A percentile compares a stretch with the other conserved stretches of the same genome.
phyloP scores from a whole-genome alignment of 495 filamentous ascomycete species.

The Penicillium herquei region DNA sequence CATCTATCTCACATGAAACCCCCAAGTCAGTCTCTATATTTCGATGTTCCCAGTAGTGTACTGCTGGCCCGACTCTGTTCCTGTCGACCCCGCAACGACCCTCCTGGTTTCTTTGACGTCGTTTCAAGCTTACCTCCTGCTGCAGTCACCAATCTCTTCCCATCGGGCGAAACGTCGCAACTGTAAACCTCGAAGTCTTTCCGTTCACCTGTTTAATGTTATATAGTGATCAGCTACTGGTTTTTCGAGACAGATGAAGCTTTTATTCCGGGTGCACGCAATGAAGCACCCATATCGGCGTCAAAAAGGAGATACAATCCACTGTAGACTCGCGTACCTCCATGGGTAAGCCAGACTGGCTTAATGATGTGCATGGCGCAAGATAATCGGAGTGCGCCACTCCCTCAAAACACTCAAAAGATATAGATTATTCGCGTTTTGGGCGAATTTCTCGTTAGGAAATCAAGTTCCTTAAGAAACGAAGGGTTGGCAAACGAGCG shows the following conservation, averaged over 20 bases:
- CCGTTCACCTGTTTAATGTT: constrained; percentile 62
- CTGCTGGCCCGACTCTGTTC: neutral
- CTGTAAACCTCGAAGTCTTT: constrained; percentile 98
- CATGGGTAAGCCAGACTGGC: constrained; percentile 90
- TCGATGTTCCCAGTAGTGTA: neutral
- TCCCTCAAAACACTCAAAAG: neutral
- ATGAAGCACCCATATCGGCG: too few species aligned
- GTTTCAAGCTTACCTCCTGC: constrained; percentile 68
- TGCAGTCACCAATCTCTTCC: constrained; percentile 83
- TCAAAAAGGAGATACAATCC: neutral
- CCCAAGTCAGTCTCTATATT: constrained; percentile 8
- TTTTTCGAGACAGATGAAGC: too few species aligned
- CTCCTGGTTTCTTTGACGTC: neutral
- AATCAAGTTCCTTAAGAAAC: neutral
- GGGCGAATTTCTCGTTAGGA: neutral
- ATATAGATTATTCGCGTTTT: neutral
- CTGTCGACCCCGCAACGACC: neutral
- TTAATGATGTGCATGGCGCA: constrained; percentile 83
- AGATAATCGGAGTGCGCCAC: constrained; percentile 7
- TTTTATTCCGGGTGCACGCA: too few species aligned
- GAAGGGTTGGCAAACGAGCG: neutral
- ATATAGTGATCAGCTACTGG: neutral
- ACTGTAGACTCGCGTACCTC: constrained; percentile 53
- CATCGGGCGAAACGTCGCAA: constrained; percentile 94
- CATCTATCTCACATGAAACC: constrained; percentile 56